Evolutionary conservation across 768 basidiomycete genomes (phyloP).

Genomic region (Boletales sp.): DNA sequence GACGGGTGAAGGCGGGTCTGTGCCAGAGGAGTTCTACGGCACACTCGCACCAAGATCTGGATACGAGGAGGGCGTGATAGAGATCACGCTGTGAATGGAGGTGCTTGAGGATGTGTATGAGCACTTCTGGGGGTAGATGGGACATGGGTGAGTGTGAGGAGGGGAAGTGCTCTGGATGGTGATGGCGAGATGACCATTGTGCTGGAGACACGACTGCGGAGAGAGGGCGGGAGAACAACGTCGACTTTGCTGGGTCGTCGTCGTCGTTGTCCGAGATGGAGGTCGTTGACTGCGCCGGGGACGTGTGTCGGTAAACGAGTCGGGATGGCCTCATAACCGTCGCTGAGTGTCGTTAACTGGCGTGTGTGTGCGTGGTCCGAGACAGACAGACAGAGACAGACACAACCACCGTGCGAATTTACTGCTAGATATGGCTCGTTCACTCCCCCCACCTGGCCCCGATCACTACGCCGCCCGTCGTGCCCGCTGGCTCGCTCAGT

Average conservation of each 20-base stretch:
- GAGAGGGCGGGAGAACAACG: conserved; percentile 35
- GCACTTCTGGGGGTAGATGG: conserved; percentile 81
- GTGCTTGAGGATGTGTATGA: conserved; percentile 88
- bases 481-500: conserved; percentile 52
- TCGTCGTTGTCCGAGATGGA: conserved; percentile 75
- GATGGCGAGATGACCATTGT: conserved; percentile 47
- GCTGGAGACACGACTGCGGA: conserved; percentile 55
- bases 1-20: conserved; percentile 72
- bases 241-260: conserved; percentile 55
- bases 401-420: conserved; percentile 13
- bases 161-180: conserved; percentile 33
- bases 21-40: conserved; percentile 95
- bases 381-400: background rate
- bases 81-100: conserved; percentile 74
- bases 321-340: conserved; percentile 28
- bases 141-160: conserved; percentile 54
- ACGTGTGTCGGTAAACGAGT: conserved; percentile 39
- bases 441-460: conserved; percentile 60
- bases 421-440: conserved; percentile 22
- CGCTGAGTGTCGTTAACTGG: background rate
- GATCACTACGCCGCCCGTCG: conserved; percentile 61
- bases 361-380: background rate
- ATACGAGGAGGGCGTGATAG: conserved; percentile 73
- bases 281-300: conserved; percentile 66
- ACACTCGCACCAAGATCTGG: conserved; percentile 92